phyloP scores from a whole-genome alignment of 2,329 filamentous ascomycete species.

The Verticillium nonalfalfae region DNA sequence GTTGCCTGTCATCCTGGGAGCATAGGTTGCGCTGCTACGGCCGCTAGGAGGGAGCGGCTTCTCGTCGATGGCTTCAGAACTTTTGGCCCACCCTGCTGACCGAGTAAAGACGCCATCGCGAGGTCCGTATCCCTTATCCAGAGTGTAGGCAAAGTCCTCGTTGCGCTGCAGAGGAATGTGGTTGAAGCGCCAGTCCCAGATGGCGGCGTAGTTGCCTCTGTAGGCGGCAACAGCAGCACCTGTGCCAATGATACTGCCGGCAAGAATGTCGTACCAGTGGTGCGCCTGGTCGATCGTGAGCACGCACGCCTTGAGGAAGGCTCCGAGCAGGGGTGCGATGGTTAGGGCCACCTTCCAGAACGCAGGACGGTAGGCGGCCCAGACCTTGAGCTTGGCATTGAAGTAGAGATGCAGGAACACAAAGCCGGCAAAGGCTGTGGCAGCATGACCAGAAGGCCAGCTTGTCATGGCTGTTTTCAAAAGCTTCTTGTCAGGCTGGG shows the following conservation, averaged over 20 bases:
- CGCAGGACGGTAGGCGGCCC: slow-evolving; percentile 57
- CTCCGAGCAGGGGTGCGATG: slow-evolving; percentile 53
- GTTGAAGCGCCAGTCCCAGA: slow-evolving; percentile 64
- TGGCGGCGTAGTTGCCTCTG: slow-evolving; percentile 58
- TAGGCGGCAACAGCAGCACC: slow-evolving; percentile 57
- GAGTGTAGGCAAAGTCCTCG: slow-evolving; percentile 22
- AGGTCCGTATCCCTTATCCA: slow-evolving; percentile 1
- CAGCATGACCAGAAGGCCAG: slow-evolving; percentile 64
- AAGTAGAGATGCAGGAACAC: slow-evolving; percentile 62
- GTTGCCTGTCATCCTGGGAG: background rate
- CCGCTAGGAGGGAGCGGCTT: background rate
- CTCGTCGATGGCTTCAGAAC: background rate
- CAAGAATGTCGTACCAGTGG: slow-evolving; percentile 64
- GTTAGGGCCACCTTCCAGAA: slow-evolving; percentile 60
- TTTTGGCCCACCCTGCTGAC: slow-evolving; percentile 3
- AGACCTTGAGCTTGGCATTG: slow-evolving; percentile 68
- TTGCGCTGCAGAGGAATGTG: slow-evolving; percentile 55
- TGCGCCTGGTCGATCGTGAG: slow-evolving; percentile 61
- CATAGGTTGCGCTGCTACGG: slow-evolving; percentile 2
- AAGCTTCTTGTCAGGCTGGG: slow-evolving; percentile 39
- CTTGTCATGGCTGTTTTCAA: slow-evolving; percentile 58
- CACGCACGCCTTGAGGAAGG: slow-evolving; percentile 52
- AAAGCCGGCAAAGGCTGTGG: slow-evolving; percentile 57
- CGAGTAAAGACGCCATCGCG: slow-evolving; percentile 2
- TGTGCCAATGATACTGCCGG: slow-evolving; percentile 57